phyloP scores from a whole-genome alignment of 306 rosid genomes.

The Ammopiptanthus mongolicus region DNA sequence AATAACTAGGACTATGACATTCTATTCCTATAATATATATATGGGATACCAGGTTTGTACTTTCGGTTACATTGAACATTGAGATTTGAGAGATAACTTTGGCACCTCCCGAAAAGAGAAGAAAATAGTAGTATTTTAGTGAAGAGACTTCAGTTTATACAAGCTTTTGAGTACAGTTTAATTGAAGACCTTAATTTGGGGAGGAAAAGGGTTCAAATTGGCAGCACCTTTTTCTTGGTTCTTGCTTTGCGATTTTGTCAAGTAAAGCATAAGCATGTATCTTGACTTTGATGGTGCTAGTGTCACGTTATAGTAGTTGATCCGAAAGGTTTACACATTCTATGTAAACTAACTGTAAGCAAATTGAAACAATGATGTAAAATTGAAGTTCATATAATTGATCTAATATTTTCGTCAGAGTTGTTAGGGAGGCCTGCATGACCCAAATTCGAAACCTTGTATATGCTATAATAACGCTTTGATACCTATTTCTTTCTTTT shows the following conservation, averaged over 20 bases:
- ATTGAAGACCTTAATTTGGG: not conserved
- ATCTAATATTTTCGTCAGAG: no score
- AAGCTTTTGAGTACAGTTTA: not conserved
- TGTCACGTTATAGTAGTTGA: not conserved
- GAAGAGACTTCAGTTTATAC: constrained; percentile 5
- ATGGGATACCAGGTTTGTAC: not conserved
- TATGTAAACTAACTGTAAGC: no score
- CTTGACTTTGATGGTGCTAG: not conserved
- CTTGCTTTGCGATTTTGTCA: constrained; percentile 24
- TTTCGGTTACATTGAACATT: constrained; percentile 16
- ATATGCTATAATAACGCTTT: no score
- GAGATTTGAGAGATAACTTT: constrained; percentile 32
- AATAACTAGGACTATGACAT: not conserved
- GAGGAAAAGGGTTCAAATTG: not conserved
- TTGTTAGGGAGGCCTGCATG: no score
- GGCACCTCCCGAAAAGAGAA: constrained; percentile 25
- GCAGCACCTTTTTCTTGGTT: not conserved
- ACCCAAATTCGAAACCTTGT: no score
- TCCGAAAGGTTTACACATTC: no score
- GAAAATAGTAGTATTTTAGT: not conserved
- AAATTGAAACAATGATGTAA: no score
- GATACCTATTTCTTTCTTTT: no score
- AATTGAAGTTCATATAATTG: no score
- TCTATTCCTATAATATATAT: no score
- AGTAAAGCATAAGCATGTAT: constrained; percentile 18